phyloP scores from a whole-genome alignment of 495 filamentous ascomycete genomes.

The Beverwykella pulmonaria region DNA sequence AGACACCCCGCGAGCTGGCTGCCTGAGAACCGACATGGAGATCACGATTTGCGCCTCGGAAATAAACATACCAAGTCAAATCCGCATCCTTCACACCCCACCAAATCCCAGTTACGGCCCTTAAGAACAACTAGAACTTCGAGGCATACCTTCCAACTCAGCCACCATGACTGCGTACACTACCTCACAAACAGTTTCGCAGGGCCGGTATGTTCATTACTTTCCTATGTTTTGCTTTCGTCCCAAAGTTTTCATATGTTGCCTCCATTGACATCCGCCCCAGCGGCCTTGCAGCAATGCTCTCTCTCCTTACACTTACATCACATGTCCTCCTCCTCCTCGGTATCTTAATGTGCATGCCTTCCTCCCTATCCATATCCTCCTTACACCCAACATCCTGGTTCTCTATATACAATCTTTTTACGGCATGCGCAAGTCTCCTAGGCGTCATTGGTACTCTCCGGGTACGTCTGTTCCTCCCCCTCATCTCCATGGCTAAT shows the following conservation, averaged over 20 bases:
- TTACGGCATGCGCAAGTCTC: slow-evolving; percentile 18
- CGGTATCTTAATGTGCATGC: neutral
- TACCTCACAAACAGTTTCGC: neutral
- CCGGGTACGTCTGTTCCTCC: slow-evolving; percentile 7
- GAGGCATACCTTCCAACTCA: neutral
- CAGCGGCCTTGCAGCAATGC: neutral
- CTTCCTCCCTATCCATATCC: neutral
- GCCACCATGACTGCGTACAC: neutral
- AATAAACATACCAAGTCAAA: neutral
- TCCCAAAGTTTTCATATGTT: too few relatives aligned
- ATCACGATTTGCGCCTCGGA: too few relatives aligned
- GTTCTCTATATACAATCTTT: slow-evolving; percentile 15
- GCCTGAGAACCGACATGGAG: neutral
- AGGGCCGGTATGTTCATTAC: neutral
- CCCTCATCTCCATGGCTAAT: too few relatives aligned
- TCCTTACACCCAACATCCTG: neutral
- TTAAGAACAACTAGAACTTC: too few relatives aligned
- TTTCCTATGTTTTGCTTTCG: too few relatives aligned
- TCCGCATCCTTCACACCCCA: neutral
- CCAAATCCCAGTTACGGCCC: neutral
- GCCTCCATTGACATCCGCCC: too few relatives aligned
- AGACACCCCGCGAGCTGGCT: neutral
- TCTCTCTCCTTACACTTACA: neutral
- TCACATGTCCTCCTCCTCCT: neutral
- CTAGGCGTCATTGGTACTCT: slow-evolving; percentile 28